phyloP scores from a whole-genome alignment of 2,329 filamentous ascomycete species.

The Leptographium procerum region DNA sequence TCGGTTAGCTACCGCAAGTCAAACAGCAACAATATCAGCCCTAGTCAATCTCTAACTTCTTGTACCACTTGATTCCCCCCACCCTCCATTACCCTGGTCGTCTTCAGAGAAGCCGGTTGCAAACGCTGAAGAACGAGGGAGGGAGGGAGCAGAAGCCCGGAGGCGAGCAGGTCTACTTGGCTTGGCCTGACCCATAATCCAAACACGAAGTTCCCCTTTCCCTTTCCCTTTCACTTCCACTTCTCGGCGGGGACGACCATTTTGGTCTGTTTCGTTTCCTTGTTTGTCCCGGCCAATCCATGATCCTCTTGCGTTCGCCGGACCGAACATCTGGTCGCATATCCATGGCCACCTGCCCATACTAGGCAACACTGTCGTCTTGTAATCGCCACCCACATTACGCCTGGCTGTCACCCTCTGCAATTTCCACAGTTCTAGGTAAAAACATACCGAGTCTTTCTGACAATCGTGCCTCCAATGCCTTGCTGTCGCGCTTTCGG shows the following conservation, averaged over 20 bases:
- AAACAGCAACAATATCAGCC: not conserved
- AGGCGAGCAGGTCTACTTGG: not conserved
- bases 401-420: not conserved
- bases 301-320: not conserved
- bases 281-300: not conserved
- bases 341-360: not conserved
- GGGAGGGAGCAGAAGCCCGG: not conserved
- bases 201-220: too few relatives aligned
- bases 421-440: not conserved
- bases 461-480: constrained; percentile 19
- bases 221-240: not conserved
- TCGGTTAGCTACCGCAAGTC: constrained; percentile 1
- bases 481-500: constrained; percentile 18
- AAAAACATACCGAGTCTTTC: not conserved
- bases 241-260: not conserved
- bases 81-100: not conserved
- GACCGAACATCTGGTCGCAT: not conserved
- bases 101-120: not conserved
- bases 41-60: not conserved
- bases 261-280: not conserved
- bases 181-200: not conserved
- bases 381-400: not conserved
- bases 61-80: not conserved
- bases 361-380: not conserved
- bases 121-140: not conserved